Conservation (phyloP, 257 asterid genomes). For the Avicennia marina region DNA sequence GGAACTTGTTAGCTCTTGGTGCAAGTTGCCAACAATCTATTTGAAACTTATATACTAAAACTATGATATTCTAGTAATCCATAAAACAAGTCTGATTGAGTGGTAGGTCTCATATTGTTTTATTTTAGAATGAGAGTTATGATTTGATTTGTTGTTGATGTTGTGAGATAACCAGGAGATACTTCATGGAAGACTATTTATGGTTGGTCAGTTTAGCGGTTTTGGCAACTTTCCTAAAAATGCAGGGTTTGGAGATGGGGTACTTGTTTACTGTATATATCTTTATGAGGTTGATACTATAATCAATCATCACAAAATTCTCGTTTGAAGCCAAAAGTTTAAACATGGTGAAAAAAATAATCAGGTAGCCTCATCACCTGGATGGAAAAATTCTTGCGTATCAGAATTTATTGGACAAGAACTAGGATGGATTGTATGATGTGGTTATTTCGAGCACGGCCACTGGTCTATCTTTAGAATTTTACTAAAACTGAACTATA, state of each 20-base stretch:
- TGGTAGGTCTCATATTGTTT: slow-evolving; percentile 6
- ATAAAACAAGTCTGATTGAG: background rate
- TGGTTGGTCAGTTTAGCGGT: background rate
- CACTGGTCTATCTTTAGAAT: background rate
- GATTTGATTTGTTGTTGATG: too few relatives aligned
- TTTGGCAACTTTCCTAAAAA: too few relatives aligned
- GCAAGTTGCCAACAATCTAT: background rate
- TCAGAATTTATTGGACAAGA: background rate
- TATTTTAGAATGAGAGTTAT: too few relatives aligned
- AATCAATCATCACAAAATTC: too few relatives aligned
- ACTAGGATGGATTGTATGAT: background rate
- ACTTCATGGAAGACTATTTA: too few relatives aligned
- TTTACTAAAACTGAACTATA: too few relatives aligned
- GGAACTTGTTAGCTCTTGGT: slow-evolving; percentile 13
- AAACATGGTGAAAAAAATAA: background rate
- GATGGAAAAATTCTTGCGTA: background rate
- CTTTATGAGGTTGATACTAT: too few relatives aligned
- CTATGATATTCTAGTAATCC: background rate
- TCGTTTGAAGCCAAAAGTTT: background rate
- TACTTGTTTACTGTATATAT: too few relatives aligned
- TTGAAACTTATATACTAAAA: too few relatives aligned
- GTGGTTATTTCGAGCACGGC: background rate
- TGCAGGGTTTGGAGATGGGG: too few relatives aligned
- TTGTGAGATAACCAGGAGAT: background rate
- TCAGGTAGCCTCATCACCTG: too few relatives aligned